phyloP scores from a whole-genome alignment of 192 early-diverging fungal genomes.

The Coemansia guatemalensis region DNA sequence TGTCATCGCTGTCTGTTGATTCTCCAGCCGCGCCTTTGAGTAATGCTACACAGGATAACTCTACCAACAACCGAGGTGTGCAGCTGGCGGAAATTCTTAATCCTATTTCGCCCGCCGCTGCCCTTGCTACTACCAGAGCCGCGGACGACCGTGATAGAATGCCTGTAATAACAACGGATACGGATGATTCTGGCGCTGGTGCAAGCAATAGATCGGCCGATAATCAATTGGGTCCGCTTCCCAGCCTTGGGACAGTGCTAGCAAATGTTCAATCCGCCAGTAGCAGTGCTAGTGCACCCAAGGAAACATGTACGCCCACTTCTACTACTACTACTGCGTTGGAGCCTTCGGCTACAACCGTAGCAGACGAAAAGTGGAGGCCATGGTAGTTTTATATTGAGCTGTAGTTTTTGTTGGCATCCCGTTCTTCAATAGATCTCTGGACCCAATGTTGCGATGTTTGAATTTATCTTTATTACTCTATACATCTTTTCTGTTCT shows the following conservation, averaged over 20 bases:
- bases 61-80: constrained; percentile 16
- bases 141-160: background rate
- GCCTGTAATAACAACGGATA: no score
- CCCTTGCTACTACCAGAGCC: background rate
- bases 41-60: constrained; percentile 9
- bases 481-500: no score
- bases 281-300: background rate
- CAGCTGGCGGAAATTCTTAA: constrained; percentile 44
- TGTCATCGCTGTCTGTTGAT: constrained; percentile 33
- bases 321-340: constrained; percentile 2
- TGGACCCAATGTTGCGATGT: no score
- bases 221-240: constrained; percentile 35
- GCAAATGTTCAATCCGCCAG: constrained; percentile 26
- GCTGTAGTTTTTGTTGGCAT: no score
- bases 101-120: constrained; percentile 12
- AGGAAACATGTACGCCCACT: background rate
- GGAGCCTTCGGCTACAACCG: constrained; percentile 11
- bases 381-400: constrained; percentile 24
- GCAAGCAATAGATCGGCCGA: background rate
- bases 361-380: constrained; percentile 42
- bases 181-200: no score
- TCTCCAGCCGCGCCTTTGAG: constrained; percentile 4
- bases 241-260: constrained; percentile 39
- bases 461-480: no score
- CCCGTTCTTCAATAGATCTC: no score